A percentile compares a stretch with the other conserved stretches of the same genome.
These are phyloP conservation scores for Trichoderma citrinoviride DNA, from an alignment of 2,329 filamentous ascomycete species.

Conservation along the genomic window DNA sequence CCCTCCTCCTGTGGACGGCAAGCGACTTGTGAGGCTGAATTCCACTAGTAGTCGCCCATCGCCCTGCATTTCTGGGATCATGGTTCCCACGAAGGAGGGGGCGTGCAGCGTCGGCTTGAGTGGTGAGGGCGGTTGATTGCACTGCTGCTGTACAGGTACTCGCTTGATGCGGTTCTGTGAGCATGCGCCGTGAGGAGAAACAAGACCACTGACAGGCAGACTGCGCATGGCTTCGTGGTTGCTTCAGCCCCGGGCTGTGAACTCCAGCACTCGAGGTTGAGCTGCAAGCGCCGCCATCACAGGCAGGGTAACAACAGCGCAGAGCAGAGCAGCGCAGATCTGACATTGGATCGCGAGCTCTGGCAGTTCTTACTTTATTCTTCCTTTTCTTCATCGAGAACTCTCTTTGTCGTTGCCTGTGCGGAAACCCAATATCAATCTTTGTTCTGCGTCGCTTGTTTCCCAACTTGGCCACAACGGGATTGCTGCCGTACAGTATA, in stretches of 20 bases:
- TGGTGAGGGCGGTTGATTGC: background rate
- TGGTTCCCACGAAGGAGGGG: slow-evolving; percentile 5
- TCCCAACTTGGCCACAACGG: background rate
- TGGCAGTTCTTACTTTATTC: background rate
- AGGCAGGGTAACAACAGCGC: background rate
- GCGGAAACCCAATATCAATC: background rate
- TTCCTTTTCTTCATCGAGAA: too few species aligned
- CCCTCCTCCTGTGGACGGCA: background rate
- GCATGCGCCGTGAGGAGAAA: background rate
- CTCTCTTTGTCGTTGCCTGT: background rate
- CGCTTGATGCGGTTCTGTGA: background rate
- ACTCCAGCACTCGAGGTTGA: background rate
- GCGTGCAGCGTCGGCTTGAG: background rate
- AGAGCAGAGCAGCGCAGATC: background rate
- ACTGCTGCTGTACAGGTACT: background rate
- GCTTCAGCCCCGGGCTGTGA: slow-evolving; percentile 18
- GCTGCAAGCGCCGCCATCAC: slow-evolving; percentile 2
- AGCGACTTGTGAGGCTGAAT: slow-evolving; percentile 17
- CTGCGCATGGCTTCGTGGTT: background rate
- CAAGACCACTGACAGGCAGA: background rate
- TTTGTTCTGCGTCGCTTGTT: background rate
- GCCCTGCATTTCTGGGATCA: background rate
- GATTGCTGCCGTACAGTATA: too few species aligned
- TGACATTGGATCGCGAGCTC: background rate
- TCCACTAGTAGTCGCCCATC: background rate